Evolutionary conservation across 2,329 filamentous ascomycete species (phyloP).

Genomic region (Colletotrichum godetiae): DNA sequence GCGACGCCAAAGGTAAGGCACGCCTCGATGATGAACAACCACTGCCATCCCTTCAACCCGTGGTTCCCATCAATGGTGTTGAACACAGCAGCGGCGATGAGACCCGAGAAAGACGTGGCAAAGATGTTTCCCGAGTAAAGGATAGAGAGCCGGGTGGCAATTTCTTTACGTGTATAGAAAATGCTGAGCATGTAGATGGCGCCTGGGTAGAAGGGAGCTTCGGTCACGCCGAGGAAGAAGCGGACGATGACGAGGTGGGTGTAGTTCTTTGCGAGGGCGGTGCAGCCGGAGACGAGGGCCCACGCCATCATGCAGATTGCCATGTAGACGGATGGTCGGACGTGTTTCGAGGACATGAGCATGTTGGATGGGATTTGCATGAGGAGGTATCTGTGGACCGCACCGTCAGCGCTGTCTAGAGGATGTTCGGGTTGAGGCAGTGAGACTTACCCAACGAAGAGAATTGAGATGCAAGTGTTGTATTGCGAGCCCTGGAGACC

Average conservation of each 20-base stretch:
- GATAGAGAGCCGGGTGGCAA: constrained; percentile 55
- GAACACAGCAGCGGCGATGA: constrained; percentile 57
- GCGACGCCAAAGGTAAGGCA: constrained; percentile 44
- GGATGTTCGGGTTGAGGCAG: background rate
- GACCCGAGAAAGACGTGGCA: constrained; percentile 52
- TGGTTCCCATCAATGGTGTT: constrained; percentile 42
- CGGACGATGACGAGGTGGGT: constrained; percentile 54
- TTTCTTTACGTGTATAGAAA: constrained; percentile 65
- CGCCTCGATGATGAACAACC: constrained; percentile 48
- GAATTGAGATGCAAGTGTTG: constrained; percentile 58
- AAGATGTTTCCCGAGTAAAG: constrained; percentile 55
- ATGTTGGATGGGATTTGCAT: constrained; percentile 60
- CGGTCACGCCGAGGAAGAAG: constrained; percentile 54
- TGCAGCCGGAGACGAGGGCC: constrained; percentile 54
- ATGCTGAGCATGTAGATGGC: constrained; percentile 57
- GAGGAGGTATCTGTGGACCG: constrained; percentile 50
- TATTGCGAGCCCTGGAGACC: constrained; percentile 60
- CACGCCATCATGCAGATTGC: constrained; percentile 50
- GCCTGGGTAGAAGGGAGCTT: constrained; percentile 52
- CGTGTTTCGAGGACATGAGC: constrained; percentile 52
- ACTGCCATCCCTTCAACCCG: constrained; percentile 45
- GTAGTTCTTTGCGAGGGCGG: constrained; percentile 54
- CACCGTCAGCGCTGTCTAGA: background rate
- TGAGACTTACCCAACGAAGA: constrained; percentile 59
- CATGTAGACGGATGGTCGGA: constrained; percentile 45